Percentiles rank a stretch among this genome's conserved stretches.
Conservation (phyloP, 768 basidiomycete genomes). For the Phylloporus scabripes region DNA sequence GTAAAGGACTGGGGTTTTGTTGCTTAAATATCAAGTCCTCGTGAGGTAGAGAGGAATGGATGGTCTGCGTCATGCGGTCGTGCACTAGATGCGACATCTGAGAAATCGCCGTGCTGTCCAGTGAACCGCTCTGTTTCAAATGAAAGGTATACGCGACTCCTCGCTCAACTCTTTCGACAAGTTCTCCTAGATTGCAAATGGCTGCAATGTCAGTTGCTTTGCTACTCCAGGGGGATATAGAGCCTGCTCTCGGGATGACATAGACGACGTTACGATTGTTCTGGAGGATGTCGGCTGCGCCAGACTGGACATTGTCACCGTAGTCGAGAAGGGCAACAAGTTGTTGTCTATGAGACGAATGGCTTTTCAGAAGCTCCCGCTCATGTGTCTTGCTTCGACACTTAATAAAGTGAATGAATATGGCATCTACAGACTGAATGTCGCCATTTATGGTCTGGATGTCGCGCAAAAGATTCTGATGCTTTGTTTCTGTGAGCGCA, state of each 20-base stretch:
- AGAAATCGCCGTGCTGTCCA: slow-evolving; percentile 46
- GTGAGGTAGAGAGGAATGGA: slow-evolving; percentile 54
- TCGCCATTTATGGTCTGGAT: slow-evolving; percentile 50
- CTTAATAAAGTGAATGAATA: slow-evolving; percentile 84
- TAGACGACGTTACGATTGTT: slow-evolving; percentile 48
- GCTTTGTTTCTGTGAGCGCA: slow-evolving; percentile 64
- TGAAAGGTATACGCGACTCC: slow-evolving; percentile 68
- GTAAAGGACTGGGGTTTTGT: slow-evolving; percentile 59
- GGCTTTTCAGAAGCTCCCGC: slow-evolving; percentile 39
- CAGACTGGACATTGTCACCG: slow-evolving; percentile 63
- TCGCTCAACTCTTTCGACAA: slow-evolving; percentile 81
- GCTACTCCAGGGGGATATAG: slow-evolving; percentile 98
- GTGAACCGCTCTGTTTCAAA: slow-evolving; percentile 33
- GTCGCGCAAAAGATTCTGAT: slow-evolving; percentile 54
- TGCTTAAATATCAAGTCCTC: slow-evolving; percentile 56
- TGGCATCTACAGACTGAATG: slow-evolving; percentile 68
- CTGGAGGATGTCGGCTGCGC: slow-evolving; percentile 35
- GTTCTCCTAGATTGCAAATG: slow-evolving; percentile 72
- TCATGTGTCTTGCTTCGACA: slow-evolving; percentile 44
- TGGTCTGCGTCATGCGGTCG: slow-evolving; percentile 95
- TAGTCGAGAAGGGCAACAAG: slow-evolving; percentile 76
- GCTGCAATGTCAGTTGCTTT: slow-evolving; percentile 95
- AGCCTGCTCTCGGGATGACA: slow-evolving; percentile 80
- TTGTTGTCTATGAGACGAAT: slow-evolving; percentile 43
- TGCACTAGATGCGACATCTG: slow-evolving; percentile 68